A percentile compares a stretch with the other conserved stretches of the same genome.
These are phyloP conservation scores for Dryadomyces quercus-mongolicae DNA, from an alignment of 2,329 filamentous ascomycete genomes.

Conservation along the genomic window DNA sequence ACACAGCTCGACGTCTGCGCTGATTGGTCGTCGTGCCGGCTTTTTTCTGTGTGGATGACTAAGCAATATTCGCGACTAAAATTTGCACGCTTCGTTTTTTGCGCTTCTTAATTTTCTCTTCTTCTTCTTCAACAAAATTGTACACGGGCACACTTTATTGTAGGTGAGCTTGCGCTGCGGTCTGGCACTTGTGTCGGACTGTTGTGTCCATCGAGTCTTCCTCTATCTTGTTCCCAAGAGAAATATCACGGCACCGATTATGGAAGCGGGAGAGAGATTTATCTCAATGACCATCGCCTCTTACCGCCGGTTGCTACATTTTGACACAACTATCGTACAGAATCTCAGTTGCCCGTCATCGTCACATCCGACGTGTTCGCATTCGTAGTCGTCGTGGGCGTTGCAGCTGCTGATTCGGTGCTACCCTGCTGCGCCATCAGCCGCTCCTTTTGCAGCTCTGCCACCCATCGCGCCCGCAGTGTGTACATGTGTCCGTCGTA, in stretches of 20 bases:
- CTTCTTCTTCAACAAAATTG: constrained; percentile 38
- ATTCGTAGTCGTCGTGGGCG: neutral
- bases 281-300: constrained; percentile 51
- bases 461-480: constrained; percentile 10
- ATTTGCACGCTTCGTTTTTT: constrained; percentile 15
- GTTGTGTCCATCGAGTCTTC: constrained; percentile 48
- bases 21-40: constrained; percentile 9
- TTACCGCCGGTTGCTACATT: constrained; percentile 66
- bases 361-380: neutral
- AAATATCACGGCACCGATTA: constrained; percentile 46
- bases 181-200: constrained; percentile 21
- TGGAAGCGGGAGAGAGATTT: constrained; percentile 58
- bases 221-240: constrained; percentile 64
- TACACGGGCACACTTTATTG: constrained; percentile 60
- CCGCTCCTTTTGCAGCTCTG: constrained; percentile 16
- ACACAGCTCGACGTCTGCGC: constrained; percentile 5
- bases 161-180: constrained; percentile 50
- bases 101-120: constrained; percentile 21
- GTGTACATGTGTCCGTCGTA: constrained; percentile 15
- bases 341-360: neutral
- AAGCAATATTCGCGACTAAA: constrained; percentile 2
- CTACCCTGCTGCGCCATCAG: constrained; percentile 10
- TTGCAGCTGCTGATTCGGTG: constrained; percentile 4
- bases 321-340: neutral
- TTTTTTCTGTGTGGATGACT: neutral